Percentiles rank a stretch among this genome's conserved stretches.
These are phyloP conservation scores for Amanita jacksonii DNA, from an alignment of 768 basidiomycete species.

Conservation along the genomic window DNA sequence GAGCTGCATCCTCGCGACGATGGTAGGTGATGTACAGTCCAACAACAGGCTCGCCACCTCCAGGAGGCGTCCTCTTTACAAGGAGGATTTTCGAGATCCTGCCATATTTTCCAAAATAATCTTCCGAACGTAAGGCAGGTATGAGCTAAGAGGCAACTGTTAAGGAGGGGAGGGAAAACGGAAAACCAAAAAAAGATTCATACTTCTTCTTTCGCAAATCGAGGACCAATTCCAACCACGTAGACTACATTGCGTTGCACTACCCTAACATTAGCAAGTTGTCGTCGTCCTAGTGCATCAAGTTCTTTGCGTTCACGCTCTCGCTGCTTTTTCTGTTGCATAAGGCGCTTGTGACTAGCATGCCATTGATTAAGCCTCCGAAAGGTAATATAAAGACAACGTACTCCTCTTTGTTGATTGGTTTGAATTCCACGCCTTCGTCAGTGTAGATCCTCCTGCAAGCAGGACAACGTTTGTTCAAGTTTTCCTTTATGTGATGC, in stretches of 20 bases:
- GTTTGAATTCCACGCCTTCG: conserved; percentile 89
- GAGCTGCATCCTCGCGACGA: conserved; percentile 87
- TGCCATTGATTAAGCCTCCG: conserved; percentile 10
- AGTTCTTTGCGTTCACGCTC: conserved; percentile 95
- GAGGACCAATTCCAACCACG: conserved; percentile 89
- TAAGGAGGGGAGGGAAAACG: conserved; percentile 9
- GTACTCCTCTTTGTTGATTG: conserved; percentile 92
- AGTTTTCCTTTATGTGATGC: conserved; percentile 95
- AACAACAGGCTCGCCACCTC: conserved; percentile 62
- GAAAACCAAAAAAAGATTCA: conserved; percentile 16
- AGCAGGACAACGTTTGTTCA: conserved; percentile 94
- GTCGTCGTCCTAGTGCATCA: conserved; percentile 73
- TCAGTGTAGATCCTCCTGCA: conserved; percentile 91
- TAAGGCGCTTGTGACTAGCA: conserved; percentile 83
- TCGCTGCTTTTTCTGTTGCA: conserved; percentile 89
- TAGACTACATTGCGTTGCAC: conserved; percentile 95
- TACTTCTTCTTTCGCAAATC: conserved; percentile 96
- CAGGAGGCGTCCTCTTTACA: conserved; percentile 77
- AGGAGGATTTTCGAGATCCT: conserved; percentile 94
- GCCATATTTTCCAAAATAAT: conserved; percentile 98
- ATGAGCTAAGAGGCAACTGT: conserved; percentile 49
- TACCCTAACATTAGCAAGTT: conserved; percentile 90
- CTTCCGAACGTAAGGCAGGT: conserved; percentile 84
- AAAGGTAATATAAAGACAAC: conserved; percentile 24
- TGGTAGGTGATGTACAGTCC: conserved; percentile 98